Percentiles rank a stretch among this genome's conserved stretches.
These are phyloP conservation scores for Saccharomycopsis oosterbeekiorum DNA, from an alignment of 805 yeast genomes.

Conservation along the genomic window DNA sequence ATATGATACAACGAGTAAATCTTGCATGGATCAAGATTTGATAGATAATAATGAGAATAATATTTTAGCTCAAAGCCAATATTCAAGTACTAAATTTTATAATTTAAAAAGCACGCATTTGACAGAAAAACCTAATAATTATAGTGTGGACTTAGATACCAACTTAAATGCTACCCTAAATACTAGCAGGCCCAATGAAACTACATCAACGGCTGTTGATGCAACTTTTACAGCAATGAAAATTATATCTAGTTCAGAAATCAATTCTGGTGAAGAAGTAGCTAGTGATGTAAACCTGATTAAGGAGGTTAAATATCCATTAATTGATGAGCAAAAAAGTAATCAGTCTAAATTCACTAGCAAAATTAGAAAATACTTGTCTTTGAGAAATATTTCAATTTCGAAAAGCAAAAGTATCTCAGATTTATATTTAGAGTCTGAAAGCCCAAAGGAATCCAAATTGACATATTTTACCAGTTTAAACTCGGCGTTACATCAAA, in stretches of 20 bases:
- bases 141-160: neutral
- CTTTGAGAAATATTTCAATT: neutral
- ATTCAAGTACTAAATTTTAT: neutral
- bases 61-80: neutral
- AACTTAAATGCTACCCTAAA: too few species aligned
- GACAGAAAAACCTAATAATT: neutral
- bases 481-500: slow-evolving; percentile 19
- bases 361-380: neutral
- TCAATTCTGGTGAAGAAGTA: neutral
- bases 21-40: neutral
- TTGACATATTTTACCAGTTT: slow-evolving; percentile 16
- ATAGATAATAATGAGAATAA: neutral
- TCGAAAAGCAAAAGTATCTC: neutral
- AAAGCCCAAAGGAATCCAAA: slow-evolving; percentile 1
- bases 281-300: neutral
- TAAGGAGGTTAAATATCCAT: neutral
- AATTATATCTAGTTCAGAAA: neutral
- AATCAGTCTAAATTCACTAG: neutral
- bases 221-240: neutral
- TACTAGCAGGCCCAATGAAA: neutral
- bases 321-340: neutral
- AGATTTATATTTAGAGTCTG: neutral
- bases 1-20: neutral
- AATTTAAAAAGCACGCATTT: neutral
- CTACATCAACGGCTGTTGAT: neutral